These are phyloP conservation scores for Phaeosphaeriaceae sp. DNA, from an alignment of 2,329 filamentous ascomycete species.

Conservation along the genomic window DNA sequence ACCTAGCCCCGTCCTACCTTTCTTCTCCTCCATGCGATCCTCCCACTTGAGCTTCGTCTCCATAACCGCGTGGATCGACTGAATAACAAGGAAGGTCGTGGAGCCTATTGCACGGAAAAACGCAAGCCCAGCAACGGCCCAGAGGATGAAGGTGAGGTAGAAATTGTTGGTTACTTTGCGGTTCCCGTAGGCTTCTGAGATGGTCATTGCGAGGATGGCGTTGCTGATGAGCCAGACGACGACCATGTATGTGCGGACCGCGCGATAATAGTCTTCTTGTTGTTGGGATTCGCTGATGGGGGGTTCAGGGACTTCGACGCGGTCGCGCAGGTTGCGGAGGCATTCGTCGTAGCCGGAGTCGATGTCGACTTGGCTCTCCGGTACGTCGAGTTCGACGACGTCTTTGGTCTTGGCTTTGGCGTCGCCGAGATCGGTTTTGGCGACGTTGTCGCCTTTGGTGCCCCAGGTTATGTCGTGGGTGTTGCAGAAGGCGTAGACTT, in stretches of 20 bases:
- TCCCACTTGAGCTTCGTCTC: constrained; percentile 77
- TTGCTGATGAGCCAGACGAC: constrained; percentile 93
- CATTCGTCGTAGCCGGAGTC: constrained; percentile 98
- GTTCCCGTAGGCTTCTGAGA: constrained; percentile 82
- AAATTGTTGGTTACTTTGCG: constrained; percentile 78
- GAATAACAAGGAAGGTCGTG: constrained; percentile 81
- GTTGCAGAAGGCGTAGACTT: constrained; percentile 99
- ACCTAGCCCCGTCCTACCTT: constrained; percentile 33
- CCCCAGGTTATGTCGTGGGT: constrained; percentile 99
- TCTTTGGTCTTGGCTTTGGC: constrained; percentile 76
- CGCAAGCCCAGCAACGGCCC: constrained; percentile 85
- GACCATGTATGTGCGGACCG: constrained; percentile 97
- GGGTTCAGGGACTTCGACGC: constrained; percentile 76
- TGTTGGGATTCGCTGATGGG: constrained; percentile 75
- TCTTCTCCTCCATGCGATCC: constrained; percentile 42
- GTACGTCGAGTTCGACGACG: constrained; percentile 96
- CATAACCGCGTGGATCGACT: constrained; percentile 80
- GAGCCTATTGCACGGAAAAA: constrained; percentile 86
- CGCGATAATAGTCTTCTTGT: constrained; percentile 98
- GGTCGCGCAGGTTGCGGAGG: constrained; percentile 90
- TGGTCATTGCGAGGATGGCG: constrained; percentile 89
- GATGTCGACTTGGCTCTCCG: constrained; percentile 95
- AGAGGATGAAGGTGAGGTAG: constrained; percentile 92
- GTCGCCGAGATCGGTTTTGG: constrained; percentile 88
- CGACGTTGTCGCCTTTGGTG: constrained; percentile 96